Conservation (phyloP, 2,329 filamentous ascomycete species). For the Ophiognomonia clavigignenti-juglandacearum region DNA sequence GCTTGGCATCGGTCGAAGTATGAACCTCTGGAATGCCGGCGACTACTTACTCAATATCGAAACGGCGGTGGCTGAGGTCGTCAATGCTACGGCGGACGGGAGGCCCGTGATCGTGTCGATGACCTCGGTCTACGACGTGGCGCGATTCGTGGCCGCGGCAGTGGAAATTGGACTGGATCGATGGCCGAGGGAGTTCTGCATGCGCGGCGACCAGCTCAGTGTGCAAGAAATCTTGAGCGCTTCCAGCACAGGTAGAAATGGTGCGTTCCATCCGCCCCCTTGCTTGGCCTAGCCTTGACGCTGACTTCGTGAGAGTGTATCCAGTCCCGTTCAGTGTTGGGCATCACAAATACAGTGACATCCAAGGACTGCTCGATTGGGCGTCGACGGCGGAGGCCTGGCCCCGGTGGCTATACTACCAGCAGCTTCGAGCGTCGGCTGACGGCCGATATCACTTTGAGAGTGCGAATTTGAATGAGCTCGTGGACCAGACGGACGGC, state of each 20-base stretch:
- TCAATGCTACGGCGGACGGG: conserved; percentile 47
- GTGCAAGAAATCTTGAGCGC: conserved; percentile 53
- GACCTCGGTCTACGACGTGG: conserved; percentile 67
- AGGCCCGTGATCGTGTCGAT: conserved; percentile 55
- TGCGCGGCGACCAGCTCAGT: conserved; percentile 62
- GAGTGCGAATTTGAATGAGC: conserved; percentile 54
- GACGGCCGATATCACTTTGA: conserved; percentile 64
- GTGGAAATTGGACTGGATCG: conserved; percentile 53
- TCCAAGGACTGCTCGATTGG: conserved; percentile 34
- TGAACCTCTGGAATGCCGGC: conserved; percentile 50
- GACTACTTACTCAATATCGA: conserved; percentile 63
- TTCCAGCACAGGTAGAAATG: conserved; percentile 44
- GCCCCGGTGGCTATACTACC: conserved; percentile 47
- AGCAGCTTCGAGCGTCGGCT: conserved; percentile 62
- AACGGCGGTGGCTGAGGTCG: conserved; percentile 53
- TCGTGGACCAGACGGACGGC: conserved; percentile 30
- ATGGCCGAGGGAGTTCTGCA: conserved; percentile 66
- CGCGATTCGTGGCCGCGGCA: conserved; percentile 65
- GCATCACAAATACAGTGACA: conserved; percentile 34
- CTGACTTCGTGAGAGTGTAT: conserved; percentile 18
- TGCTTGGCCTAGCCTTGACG: not conserved
- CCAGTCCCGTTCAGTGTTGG: conserved; percentile 36
- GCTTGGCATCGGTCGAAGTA: conserved; percentile 54
- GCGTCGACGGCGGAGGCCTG: conserved; percentile 43
- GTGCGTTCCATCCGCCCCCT: conserved; percentile 27